These are phyloP conservation scores for Mariannaea sp. DNA, from an alignment of 2,329 filamentous ascomycete genomes.

Conservation along the genomic window DNA sequence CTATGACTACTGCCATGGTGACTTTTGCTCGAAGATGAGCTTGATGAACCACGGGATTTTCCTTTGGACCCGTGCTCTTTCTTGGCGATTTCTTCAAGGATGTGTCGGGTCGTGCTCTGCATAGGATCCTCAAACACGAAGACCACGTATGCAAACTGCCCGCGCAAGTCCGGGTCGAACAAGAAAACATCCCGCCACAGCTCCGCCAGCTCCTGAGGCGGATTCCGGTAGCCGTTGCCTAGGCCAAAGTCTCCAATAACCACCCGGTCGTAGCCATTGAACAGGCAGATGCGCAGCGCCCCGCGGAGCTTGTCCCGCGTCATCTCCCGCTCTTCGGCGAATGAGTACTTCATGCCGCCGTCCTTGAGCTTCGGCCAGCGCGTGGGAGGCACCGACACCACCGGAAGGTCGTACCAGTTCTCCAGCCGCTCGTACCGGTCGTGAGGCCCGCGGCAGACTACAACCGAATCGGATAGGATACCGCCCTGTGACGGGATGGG, in stretches of 20 bases:
- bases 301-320: conserved; percentile 75
- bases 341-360: conserved; percentile 70
- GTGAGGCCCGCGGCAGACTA: conserved; percentile 74
- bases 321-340: conserved; percentile 71
- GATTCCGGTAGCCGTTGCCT: conserved; percentile 67
- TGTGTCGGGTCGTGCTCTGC: conserved; percentile 58
- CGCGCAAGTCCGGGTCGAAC: conserved; percentile 65
- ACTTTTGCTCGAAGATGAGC: conserved; percentile 38
- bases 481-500: conserved; percentile 73
- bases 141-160: conserved; percentile 64
- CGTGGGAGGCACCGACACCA: conserved; percentile 75
- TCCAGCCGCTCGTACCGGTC: conserved; percentile 65
- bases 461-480: conserved; percentile 71
- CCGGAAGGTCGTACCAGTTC: conserved; percentile 64
- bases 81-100: conserved; percentile 60
- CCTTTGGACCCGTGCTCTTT: conserved; percentile 48
- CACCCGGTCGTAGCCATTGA: conserved; percentile 60
- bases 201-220: conserved; percentile 66
- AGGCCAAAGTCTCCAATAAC: conserved; percentile 69
- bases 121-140: conserved; percentile 66
- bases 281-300: conserved; percentile 71
- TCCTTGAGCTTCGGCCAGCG: conserved; percentile 75
- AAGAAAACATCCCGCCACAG: conserved; percentile 69
- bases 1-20: conserved; percentile 18
- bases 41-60: conserved; percentile 39